Base-by-base conservation (phyloP, 2,329 filamentous ascomycete genomes). In the Tricladium varicosporioides region DNA sequence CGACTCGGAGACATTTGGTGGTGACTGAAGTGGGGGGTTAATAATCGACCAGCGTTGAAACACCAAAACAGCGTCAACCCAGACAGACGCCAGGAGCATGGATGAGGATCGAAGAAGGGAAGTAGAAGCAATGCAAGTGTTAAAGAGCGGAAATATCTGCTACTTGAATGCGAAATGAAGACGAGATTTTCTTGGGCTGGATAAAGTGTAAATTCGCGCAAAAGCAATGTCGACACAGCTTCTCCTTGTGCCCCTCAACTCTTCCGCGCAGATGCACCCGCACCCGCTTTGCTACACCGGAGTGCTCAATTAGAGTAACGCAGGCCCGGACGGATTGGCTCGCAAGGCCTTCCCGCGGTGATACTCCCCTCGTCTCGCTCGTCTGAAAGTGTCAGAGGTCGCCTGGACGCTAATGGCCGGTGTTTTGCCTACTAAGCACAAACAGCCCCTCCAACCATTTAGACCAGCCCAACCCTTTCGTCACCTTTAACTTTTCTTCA, bases 401-500 rank as follows among this genome's bases (percentile, higher is more conserved):
- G 54, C 49, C 54, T 53, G 43, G 54, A 48, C 54, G 43, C 27
- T 31, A 16, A 19, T 5, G 13, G 48, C 8, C 13, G 22, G 14
- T 16, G n/a, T 44, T 48, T 32, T 50, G 33, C 49, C 15, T 48
- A 46, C 55, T 53, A 53, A 53, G 33, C 49, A 43, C 42, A 16
- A 27, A 11, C 50, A 40, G 36, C 53, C 45, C 48, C 33, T 48
- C 48, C 27, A 51, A 48, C 43, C 48, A 46, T 51, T 48, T 48
- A 48, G 31, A 36, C 48, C 19, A 5, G 10, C 44, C 33, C 16
- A 49, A 9, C 40, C 43, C 52, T 48, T 31, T 36, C 51, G 55
- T 53, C 55, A 51, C 55, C 42, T 15, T 9, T 1, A 48, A 53
- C 19, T 53, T 22, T 54, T 51, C 48, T 58, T 58, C 19, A 16